These are phyloP conservation scores for Diplodia corticola DNA, from an alignment of 2,329 filamentous ascomycete species.

Conservation along the genomic window DNA sequence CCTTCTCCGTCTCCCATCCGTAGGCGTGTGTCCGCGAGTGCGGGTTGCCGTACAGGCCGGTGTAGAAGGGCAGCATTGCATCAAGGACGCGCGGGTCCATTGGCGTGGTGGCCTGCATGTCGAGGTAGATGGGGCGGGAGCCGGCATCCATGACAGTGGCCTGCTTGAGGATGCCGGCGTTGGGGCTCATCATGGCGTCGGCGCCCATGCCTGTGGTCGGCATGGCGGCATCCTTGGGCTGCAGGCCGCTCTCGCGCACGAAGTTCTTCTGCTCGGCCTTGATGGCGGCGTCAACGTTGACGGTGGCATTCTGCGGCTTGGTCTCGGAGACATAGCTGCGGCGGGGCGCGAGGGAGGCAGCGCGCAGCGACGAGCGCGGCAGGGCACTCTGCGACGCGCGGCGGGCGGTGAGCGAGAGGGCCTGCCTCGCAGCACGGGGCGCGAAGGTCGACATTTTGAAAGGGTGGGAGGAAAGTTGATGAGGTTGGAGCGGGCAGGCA, in stretches of 20 bases:
- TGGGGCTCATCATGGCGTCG: slow-evolving; percentile 76
- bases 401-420: slow-evolving; percentile 60
- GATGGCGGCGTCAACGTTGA: slow-evolving; percentile 80
- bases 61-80: slow-evolving; percentile 93
- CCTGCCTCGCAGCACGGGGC: slow-evolving; percentile 73
- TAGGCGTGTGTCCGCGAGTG: slow-evolving; percentile 97
- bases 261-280: slow-evolving; percentile 85
- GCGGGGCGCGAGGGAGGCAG: slow-evolving; percentile 43
- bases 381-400: slow-evolving; percentile 47
- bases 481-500: slow-evolving; percentile 22
- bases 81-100: slow-evolving; percentile 93
- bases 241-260: slow-evolving; percentile 56
- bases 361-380: slow-evolving; percentile 43
- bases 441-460: slow-evolving; percentile 52
- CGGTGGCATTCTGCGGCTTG: slow-evolving; percentile 75
- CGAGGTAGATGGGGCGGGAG: slow-evolving; percentile 90
- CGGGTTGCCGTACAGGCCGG: slow-evolving; percentile 92
- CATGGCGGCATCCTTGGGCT: slow-evolving; percentile 58
- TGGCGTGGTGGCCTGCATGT: slow-evolving; percentile 97
- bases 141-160: slow-evolving; percentile 92
- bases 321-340: slow-evolving; percentile 83
- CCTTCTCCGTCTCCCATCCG: slow-evolving; percentile 97
- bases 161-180: slow-evolving; percentile 82
- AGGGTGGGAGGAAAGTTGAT: slow-evolving; percentile 10
- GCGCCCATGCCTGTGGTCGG: slow-evolving; percentile 59